Conservation (phyloP, 208 protist species). For the Angomonas desouzai region DNA sequence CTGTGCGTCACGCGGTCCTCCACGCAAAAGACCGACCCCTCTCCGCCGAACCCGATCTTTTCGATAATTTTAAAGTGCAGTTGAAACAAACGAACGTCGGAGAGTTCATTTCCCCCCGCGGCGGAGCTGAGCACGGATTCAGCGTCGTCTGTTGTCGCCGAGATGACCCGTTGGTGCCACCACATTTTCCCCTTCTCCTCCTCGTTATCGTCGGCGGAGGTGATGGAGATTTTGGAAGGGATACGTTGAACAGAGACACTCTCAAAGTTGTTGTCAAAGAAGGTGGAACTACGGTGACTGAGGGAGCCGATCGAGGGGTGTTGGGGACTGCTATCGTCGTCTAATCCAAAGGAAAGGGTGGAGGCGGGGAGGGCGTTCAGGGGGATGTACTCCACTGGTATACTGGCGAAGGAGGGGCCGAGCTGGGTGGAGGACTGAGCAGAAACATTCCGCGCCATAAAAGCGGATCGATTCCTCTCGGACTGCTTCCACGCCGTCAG, state of each 20-base stretch:
- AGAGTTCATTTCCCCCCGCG: neutral
- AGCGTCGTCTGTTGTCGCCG: constrained; percentile 17
- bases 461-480: constrained; percentile 34
- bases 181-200: neutral
- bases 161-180: neutral
- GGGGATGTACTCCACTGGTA: neutral
- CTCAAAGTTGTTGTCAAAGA: neutral
- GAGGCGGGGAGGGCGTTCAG: neutral
- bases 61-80: constrained; percentile 64
- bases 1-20: constrained; percentile 67
- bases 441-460: neutral
- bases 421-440: neutral
- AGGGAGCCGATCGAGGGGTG: neutral
- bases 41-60: constrained; percentile 70
- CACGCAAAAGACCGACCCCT: constrained; percentile 77
- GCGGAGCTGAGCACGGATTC: constrained; percentile 10
- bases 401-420: neutral
- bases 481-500: constrained; percentile 55
- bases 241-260: neutral
- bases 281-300: neutral
- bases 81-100: constrained; percentile 50
- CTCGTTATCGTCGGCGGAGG: neutral
- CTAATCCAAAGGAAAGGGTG: neutral
- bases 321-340: neutral
- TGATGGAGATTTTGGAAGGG: neutral